Evolutionary conservation across 352 stramenopile species (phyloP).

Genomic region (Phytophthora pluvialis): DNA sequence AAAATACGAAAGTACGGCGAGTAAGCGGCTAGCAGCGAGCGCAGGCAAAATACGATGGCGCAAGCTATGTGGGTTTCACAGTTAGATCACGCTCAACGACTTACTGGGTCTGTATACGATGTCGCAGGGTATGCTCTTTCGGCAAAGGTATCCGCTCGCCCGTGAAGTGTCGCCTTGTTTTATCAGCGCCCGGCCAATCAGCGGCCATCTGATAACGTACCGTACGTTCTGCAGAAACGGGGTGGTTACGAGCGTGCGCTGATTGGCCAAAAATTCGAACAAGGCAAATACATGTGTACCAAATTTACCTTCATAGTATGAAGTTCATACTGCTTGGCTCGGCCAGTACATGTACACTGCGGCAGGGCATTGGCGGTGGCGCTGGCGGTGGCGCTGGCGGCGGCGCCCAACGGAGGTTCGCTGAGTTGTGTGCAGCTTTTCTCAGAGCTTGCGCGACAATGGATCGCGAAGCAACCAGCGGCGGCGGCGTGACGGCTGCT

Average conservation of each 20-base stretch:
- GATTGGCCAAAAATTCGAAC: slow-evolving; percentile 16
- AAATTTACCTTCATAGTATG: not conserved
- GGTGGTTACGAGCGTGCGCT: not conserved
- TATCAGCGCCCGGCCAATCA: slow-evolving; percentile 39
- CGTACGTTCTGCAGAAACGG: slow-evolving; percentile 7
- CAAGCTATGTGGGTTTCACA: too few species aligned
- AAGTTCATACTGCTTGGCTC: not conserved
- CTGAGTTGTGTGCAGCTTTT: too few species aligned
- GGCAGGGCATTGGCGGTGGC: too few species aligned
- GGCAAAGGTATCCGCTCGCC: not conserved
- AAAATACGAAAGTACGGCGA: slow-evolving; percentile 11
- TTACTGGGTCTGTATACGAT: not conserved
- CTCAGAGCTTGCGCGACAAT: too few species aligned
- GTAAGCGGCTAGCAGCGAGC: too few species aligned
- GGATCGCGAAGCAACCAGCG: not conserved
- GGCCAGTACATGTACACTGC: not conserved
- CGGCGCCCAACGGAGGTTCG: too few species aligned
- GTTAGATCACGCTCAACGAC: too few species aligned
- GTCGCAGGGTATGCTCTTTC: not conserved
- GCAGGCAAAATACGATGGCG: too few species aligned
- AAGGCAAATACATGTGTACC: not conserved
- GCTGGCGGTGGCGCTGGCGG: too few species aligned
- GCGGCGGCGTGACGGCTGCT: not conserved
- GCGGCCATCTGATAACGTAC: slow-evolving; percentile 25
- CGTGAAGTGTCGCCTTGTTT: slow-evolving; percentile 30